phyloP scores from a whole-genome alignment of 176 grass and related monocot species.

The Oropetium thomaeum region DNA sequence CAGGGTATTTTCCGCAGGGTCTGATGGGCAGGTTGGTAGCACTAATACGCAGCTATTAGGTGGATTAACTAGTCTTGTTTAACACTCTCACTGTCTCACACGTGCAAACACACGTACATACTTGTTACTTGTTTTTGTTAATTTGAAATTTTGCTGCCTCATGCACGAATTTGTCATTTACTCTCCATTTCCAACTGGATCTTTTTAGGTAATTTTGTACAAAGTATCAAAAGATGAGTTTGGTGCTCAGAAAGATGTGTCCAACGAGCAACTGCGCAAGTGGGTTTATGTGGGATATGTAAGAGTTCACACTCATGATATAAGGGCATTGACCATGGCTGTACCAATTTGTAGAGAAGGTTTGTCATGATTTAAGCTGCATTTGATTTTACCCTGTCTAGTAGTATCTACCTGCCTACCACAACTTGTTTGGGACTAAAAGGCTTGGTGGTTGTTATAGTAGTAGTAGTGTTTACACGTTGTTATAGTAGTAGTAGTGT shows the following conservation, averaged over 20 bases:
- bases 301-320: constrained; percentile 87
- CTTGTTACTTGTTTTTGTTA: background rate
- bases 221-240: constrained; percentile 49
- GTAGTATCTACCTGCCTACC: too few relatives aligned
- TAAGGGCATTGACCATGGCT: constrained; percentile 80
- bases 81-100: background rate
- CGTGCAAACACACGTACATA: background rate
- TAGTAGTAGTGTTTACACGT: background rate
- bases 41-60: constrained; percentile 36
- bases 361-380: constrained; percentile 38
- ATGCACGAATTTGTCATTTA: background rate
- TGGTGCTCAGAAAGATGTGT: constrained; percentile 8
- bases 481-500: too few relatives aligned
- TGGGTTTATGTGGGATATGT: constrained; percentile 81
- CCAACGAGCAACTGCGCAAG: constrained; percentile 49
- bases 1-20: constrained; percentile 91
- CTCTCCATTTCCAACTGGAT: background rate
- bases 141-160: background rate
- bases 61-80: constrained; percentile 33
- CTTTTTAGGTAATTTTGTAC: constrained; percentile 88
- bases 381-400: constrained; percentile 1
- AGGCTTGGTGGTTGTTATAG: too few relatives aligned
- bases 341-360: constrained; percentile 89
- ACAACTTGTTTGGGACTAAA: too few relatives aligned
- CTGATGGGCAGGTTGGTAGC: constrained; percentile 90